Conservation (phyloP, 176 grass and related monocot species). For the Coix lacrymajobi region DNA sequence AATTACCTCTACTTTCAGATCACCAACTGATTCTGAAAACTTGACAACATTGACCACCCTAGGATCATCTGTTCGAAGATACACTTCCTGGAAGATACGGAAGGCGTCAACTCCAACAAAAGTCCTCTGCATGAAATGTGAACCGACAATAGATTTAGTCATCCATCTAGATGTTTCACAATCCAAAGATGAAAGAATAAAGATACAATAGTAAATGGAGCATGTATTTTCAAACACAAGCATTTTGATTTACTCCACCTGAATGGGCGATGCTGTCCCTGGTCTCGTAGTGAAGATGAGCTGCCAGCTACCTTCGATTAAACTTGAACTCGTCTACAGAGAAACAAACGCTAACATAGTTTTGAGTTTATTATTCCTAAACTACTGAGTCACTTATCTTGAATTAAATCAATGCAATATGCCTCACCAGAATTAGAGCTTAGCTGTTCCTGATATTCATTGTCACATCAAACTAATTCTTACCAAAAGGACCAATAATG, state of each 20-base stretch:
- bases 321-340: slow-evolving; percentile 66
- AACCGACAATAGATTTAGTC: slow-evolving; percentile 16
- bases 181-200: not conserved
- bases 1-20: slow-evolving; percentile 85
- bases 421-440: not conserved
- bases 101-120: slow-evolving; percentile 94
- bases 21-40: slow-evolving; percentile 89
- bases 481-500: not conserved
- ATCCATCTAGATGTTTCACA: not conserved
- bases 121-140: slow-evolving; percentile 63
- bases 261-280: slow-evolving; percentile 93
- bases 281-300: slow-evolving; percentile 96
- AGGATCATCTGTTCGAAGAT: slow-evolving; percentile 81
- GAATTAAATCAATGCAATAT: not conserved
- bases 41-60: slow-evolving; percentile 87
- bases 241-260: slow-evolving; percentile 42
- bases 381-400: not conserved
- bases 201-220: slow-evolving; percentile 7
- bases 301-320: slow-evolving; percentile 94
- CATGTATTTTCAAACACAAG: slow-evolving; percentile 20
- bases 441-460: not conserved
- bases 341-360: not conserved
- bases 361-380: not conserved
- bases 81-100: slow-evolving; percentile 92
- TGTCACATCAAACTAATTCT: not conserved